Evolutionary conservation across 306 rosid genomes (phyloP).

Genomic region (Begonia peltatifolia): DNA sequence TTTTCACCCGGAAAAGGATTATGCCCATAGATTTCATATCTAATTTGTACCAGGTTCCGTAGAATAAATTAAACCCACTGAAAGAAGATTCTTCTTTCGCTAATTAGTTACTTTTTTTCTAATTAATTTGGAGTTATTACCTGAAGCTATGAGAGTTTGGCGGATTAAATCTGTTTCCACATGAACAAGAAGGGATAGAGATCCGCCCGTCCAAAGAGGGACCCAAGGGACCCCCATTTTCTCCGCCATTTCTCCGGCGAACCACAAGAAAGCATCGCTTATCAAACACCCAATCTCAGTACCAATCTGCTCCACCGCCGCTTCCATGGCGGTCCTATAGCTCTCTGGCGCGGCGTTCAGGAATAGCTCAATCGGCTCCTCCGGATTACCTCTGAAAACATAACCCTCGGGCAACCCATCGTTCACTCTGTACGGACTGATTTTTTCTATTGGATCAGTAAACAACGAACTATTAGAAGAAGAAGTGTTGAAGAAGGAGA

Average conservation of each 20-base stretch:
- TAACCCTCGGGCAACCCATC: conserved; percentile 47
- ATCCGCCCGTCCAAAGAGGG: conserved; percentile 70
- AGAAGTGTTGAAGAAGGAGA: conserved; percentile 46
- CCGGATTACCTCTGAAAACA: conserved; percentile 9
- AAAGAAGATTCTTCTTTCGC: too few relatives aligned
- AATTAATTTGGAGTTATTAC: conserved; percentile 8
- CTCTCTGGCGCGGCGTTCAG: conserved; percentile 24
- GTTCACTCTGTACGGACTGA: conserved; percentile 21
- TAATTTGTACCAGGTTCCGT: background rate
- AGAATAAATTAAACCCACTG: background rate
- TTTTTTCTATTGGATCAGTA: background rate
- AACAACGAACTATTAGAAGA: conserved; percentile 22
- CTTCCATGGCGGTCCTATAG: conserved; percentile 16
- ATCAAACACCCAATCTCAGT: conserved; percentile 34
- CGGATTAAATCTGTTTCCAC: conserved; percentile 23
- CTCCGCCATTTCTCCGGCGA: conserved; percentile 37
- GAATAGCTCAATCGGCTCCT: conserved; percentile 21
- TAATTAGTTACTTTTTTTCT: background rate
- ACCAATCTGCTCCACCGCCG: conserved; percentile 21
- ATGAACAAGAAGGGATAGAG: conserved; percentile 38
- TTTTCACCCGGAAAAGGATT: background rate
- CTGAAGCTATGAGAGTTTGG: conserved; percentile 6
- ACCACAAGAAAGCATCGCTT: conserved; percentile 56
- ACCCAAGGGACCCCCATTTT: conserved; percentile 46
- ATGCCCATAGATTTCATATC: background rate